Conservation (phyloP, 106 monocot species). For the Narthecium ossifragum region DNA sequence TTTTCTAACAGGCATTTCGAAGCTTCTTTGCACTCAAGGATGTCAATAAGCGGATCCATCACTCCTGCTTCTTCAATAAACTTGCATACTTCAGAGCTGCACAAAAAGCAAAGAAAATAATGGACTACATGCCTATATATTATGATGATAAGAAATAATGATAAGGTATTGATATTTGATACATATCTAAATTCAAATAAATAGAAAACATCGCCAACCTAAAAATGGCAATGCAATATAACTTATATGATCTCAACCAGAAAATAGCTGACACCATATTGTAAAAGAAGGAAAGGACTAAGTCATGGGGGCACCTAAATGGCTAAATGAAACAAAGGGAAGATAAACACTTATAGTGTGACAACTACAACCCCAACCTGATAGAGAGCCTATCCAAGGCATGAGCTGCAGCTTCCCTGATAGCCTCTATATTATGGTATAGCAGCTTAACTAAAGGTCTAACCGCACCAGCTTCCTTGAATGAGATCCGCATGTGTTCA, state of each 20-base stretch:
- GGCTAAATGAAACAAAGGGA: neutral
- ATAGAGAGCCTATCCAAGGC: constrained; percentile 70
- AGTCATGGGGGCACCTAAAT: too few species aligned
- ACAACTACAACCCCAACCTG: too few species aligned
- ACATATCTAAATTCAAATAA: too few species aligned
- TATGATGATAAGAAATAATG: too few species aligned
- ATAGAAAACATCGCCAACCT: too few species aligned
- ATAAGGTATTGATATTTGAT: too few species aligned
- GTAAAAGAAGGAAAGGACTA: too few species aligned
- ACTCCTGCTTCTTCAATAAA: constrained; percentile 49
- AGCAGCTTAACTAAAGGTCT: constrained; percentile 52
- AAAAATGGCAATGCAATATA: too few species aligned
- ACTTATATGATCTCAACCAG: too few species aligned
- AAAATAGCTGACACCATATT: too few species aligned
- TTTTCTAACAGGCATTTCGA: constrained; percentile 46
- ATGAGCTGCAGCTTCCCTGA: constrained; percentile 51
- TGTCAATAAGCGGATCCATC: constrained; percentile 28
- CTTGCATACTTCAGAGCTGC: constrained; percentile 49
- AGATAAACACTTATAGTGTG: neutral
- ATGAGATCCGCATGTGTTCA: constrained; percentile 57
- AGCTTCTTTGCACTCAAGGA: constrained; percentile 36
- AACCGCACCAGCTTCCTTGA: constrained; percentile 87
- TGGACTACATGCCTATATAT: too few species aligned
- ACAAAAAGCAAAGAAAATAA: too few species aligned
- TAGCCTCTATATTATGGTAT: constrained; percentile 26